Evolutionary conservation across 1,284 basidiomycete species (phyloP), one percentile per base, ranked within the genome.

Genomic region (Pyrrhoderma noxium): DNA sequence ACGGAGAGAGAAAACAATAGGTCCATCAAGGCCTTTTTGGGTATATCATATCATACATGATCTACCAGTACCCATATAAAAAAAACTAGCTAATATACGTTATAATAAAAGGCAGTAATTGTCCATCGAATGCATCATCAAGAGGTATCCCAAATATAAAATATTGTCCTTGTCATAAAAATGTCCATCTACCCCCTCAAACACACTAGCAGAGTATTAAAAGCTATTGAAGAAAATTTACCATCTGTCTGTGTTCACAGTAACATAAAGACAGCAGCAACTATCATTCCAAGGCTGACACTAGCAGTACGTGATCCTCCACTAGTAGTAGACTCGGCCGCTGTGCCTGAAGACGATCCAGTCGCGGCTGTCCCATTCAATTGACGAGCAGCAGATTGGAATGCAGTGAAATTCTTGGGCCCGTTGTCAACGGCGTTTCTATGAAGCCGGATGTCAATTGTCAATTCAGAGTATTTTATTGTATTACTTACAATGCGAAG

Each of bases 381-480:
- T 41, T 60, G 37, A 51, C 49, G 57, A 3, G 71, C 70, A 52
- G 67, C 64, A 5, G 53, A 51, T 59, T 69, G 59, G 67, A 71
- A 74, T 0, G 71, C 70, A 44, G 60, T 59, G 62, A 72, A 73
- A 56, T 67, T 72, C 60, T 70, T 67, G 34, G 65, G 54, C 50
- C 65, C 65, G 44, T 56, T 60, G 51, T 67, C 61, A 38, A 67
- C 65, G 36, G 70, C 65, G 62, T 75, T 75, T 55, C 48, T 49
- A 16, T 7, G 27, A 22, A 23, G 9, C 21, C 5, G 40, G 14
- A 18, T 13, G 39, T 42, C 19, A 34, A 21, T 14, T 5, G 18
- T 4, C 36, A 3, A 18, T 7, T 39, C 8, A 2, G 9, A 23
- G 9, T 22, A 40, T 5, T 31, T 11, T 31, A 31, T 11, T 11